These are phyloP conservation scores for Myxozyma mucilagina DNA, from an alignment of 805 yeast genomes.

Conservation along the genomic window DNA sequence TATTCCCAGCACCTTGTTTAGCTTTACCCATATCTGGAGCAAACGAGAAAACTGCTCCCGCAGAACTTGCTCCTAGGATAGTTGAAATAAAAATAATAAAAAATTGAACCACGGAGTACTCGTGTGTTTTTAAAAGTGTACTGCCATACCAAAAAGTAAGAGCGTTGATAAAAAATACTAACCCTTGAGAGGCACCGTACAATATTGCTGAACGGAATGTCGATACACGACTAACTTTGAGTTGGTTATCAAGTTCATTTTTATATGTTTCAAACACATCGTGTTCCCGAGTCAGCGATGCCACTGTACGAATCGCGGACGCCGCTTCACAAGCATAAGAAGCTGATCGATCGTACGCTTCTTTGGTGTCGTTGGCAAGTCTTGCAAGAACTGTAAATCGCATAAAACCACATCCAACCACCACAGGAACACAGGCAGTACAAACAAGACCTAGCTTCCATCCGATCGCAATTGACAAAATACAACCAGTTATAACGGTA, in stretches of 20 bases:
- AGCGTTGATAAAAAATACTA: slow-evolving; percentile 45
- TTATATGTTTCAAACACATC: slow-evolving; percentile 40
- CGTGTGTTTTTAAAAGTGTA: slow-evolving; percentile 37
- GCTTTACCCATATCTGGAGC: slow-evolving; percentile 51
- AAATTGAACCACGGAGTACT: slow-evolving; percentile 39
- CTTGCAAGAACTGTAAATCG: slow-evolving; percentile 40
- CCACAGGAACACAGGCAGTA: slow-evolving; percentile 39
- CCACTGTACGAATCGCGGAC: slow-evolving; percentile 45
- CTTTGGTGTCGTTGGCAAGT: slow-evolving; percentile 42
- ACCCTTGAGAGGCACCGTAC: slow-evolving; percentile 44
- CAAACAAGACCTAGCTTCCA: slow-evolving; percentile 48
- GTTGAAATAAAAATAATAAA: slow-evolving; percentile 45
- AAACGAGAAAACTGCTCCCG: slow-evolving; percentile 46
- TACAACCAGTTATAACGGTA: slow-evolving; percentile 41
- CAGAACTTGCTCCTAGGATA: slow-evolving; percentile 47
- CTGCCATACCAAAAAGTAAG: slow-evolving; percentile 49
- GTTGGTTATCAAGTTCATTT: slow-evolving; percentile 12
- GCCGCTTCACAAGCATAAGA: slow-evolving; percentile 45
- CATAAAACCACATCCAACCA: slow-evolving; percentile 44
- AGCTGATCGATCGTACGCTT: slow-evolving; percentile 43
- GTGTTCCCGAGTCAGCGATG: slow-evolving; percentile 45
- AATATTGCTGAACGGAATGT: slow-evolving; percentile 36
- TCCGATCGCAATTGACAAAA: slow-evolving; percentile 43
- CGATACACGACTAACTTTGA: slow-evolving; percentile 40
- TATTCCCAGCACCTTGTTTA: slow-evolving; percentile 41